phyloP scores from a whole-genome alignment of 768 basidiomycete species.

The Omphalotus guepiniiformis region DNA sequence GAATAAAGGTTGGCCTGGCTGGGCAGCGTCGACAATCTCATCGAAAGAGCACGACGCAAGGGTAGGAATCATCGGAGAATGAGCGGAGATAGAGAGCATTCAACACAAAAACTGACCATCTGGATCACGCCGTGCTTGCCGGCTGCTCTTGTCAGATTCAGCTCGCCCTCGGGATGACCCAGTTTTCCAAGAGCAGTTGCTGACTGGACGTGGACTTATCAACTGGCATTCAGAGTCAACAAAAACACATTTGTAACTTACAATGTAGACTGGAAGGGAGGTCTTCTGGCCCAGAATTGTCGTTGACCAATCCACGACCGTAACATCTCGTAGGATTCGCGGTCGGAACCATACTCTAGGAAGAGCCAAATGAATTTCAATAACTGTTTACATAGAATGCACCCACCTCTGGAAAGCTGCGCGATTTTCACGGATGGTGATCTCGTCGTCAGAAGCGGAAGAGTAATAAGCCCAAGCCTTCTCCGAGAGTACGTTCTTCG shows the following conservation, averaged over 20 bases:
- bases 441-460: constrained; percentile 93
- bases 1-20: constrained; percentile 77
- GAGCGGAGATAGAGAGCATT: neutral
- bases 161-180: constrained; percentile 93
- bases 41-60: constrained; percentile 95
- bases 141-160: constrained; percentile 86
- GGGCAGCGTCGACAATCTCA: constrained; percentile 85
- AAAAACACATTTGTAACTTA: constrained; percentile 24
- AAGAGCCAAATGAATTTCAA: too few relatives aligned
- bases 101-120: constrained; percentile 42
- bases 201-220: constrained; percentile 31
- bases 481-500: constrained; percentile 72
- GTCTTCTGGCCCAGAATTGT: constrained; percentile 73
- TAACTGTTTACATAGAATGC: too few relatives aligned
- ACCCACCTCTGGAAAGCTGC: constrained; percentile 81
- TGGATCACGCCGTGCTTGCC: constrained; percentile 74
- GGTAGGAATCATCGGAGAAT: constrained; percentile 73
- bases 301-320: constrained; percentile 80
- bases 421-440: constrained; percentile 86
- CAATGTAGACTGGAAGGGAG: constrained; percentile 79
- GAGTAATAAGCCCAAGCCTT: constrained; percentile 98
- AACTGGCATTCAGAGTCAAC: neutral
- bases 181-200: constrained; percentile 92
- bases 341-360: constrained; percentile 86
- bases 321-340: constrained; percentile 79